phyloP scores from a whole-genome alignment of 1,284 basidiomycete genomes.

The Melampsora americana region DNA sequence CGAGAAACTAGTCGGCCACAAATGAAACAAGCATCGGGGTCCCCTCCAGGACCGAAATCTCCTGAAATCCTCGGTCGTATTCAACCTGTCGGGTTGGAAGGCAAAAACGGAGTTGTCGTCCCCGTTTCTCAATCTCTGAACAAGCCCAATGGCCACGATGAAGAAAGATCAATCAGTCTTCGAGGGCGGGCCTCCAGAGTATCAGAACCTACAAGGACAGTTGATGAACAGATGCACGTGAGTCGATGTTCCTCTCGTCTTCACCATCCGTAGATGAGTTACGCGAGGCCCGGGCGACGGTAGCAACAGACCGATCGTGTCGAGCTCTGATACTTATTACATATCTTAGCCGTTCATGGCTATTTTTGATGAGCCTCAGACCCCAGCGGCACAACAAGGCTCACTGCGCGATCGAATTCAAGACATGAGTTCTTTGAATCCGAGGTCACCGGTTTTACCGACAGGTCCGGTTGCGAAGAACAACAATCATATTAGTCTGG shows the following conservation, averaged over 20 bases:
- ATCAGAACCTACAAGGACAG: neutral
- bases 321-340: neutral
- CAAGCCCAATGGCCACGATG: neutral
- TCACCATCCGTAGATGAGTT: neutral
- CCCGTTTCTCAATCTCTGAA: neutral
- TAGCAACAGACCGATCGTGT: neutral
- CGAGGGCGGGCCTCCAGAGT: constrained; percentile 32
- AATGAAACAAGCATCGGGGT: neutral
- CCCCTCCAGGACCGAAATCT: constrained; percentile 7
- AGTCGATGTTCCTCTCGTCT: neutral
- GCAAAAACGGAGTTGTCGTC: too few species aligned
- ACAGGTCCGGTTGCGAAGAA: neutral
- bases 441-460: neutral
- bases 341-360: too few species aligned
- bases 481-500: constrained; percentile 3
- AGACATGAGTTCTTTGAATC: constrained; percentile 27
- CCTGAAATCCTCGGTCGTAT: neutral
- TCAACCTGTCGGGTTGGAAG: too few species aligned
- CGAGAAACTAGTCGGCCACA: neutral
- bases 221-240: constrained; percentile 1
- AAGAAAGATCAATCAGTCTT: constrained; percentile 39
- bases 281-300: neutral
- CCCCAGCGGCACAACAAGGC: constrained; percentile 1
- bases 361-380: too few species aligned
- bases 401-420: constrained; percentile 42